A percentile compares a stretch with the other conserved stretches of the same genome.
Conservation (phyloP, 306 rosid genomes). For the Trichosanthes truncata region DNA sequence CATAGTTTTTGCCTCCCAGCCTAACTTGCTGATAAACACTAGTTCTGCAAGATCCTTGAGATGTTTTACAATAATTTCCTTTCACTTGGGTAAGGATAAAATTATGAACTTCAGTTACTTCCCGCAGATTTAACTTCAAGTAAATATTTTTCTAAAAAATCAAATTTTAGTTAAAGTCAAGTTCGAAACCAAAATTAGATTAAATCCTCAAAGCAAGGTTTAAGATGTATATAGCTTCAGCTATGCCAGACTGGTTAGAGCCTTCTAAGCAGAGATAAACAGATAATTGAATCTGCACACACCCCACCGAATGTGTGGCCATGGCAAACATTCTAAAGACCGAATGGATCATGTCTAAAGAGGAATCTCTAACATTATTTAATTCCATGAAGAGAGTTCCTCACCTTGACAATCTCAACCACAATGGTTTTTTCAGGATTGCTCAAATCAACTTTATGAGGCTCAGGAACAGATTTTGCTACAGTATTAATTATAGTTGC, state of each 20-base stretch:
- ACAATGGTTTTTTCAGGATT: conserved; percentile 82
- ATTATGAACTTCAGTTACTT: not conserved
- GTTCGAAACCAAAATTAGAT: not conserved
- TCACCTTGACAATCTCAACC: conserved; percentile 87
- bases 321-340: not conserved
- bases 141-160: not conserved
- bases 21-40: not conserved
- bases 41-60: not conserved
- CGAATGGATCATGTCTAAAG: not conserved
- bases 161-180: not conserved
- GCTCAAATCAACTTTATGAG: conserved; percentile 89
- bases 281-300: not conserved
- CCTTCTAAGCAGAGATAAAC: not conserved
- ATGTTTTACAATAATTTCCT: not conserved
- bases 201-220: not conserved
- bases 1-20: not conserved
- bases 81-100: not conserved
- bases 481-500: conserved; percentile 79
- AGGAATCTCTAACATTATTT: not conserved
- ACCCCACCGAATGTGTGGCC: not conserved
- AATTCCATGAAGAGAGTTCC: conserved; percentile 14
- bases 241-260: not conserved
- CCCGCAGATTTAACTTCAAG: not conserved
- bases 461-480: conserved; percentile 78
- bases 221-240: not conserved